Evolutionary conservation across 2,329 filamentous ascomycete species (phyloP).

Genomic region (Arthroderma sp.): DNA sequence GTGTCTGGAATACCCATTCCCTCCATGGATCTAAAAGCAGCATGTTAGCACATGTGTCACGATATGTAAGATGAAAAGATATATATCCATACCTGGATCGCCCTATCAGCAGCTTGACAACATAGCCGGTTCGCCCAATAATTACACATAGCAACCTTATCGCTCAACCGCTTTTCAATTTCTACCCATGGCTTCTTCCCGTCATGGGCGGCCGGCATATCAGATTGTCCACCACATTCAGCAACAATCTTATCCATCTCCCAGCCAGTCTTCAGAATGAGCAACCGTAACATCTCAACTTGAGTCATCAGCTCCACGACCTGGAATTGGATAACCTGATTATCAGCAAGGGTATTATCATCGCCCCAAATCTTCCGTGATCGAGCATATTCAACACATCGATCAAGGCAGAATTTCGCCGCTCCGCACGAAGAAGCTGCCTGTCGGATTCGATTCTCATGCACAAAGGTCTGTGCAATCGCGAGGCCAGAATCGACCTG

Average conservation of each 20-base stretch:
- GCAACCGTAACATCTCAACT: slow-evolving; percentile 46
- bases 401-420: slow-evolving; percentile 46
- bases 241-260: slow-evolving; percentile 42
- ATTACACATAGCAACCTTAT: slow-evolving; percentile 54
- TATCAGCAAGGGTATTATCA: slow-evolving; percentile 39
- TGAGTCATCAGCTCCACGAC: slow-evolving; percentile 51
- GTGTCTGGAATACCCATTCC: slow-evolving; percentile 46
- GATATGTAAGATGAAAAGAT: background rate
- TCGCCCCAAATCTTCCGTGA: slow-evolving; percentile 40
- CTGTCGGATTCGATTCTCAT: slow-evolving; percentile 54
- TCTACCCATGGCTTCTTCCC: slow-evolving; percentile 32
- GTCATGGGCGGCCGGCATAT: slow-evolving; percentile 2
- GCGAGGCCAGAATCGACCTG: slow-evolving; percentile 41
- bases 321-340: slow-evolving; percentile 52
- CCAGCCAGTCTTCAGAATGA: slow-evolving; percentile 48
- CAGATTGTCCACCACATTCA: slow-evolving; percentile 17
- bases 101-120: slow-evolving; percentile 47
- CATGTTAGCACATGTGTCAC: background rate
- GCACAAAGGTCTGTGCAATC: slow-evolving; percentile 52
- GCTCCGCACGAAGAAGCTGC: slow-evolving; percentile 48
- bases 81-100: slow-evolving; percentile 39
- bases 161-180: slow-evolving; percentile 46
- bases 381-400: slow-evolving; percentile 44
- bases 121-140: slow-evolving; percentile 51
- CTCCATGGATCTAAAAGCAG: slow-evolving; percentile 35